phyloP scores from a whole-genome alignment of 2,329 filamentous ascomycete genomes.

The Cordyceps farinosa region DNA sequence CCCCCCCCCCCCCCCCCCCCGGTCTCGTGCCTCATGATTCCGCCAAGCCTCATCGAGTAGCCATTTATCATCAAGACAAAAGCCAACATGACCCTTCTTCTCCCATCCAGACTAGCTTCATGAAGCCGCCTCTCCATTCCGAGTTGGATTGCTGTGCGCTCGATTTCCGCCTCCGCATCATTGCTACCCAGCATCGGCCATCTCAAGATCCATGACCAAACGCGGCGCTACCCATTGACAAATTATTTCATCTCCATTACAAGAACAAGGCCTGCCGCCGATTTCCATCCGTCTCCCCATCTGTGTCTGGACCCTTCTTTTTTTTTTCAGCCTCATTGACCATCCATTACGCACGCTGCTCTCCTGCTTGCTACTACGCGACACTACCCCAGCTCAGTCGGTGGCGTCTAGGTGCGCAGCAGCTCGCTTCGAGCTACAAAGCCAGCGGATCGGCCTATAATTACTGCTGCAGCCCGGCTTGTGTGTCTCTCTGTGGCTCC shows the following conservation, averaged over 20 bases:
- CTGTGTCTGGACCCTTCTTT: background rate
- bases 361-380: background rate
- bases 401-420: background rate
- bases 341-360: background rate
- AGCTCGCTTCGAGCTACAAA: background rate
- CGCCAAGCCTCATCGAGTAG: background rate
- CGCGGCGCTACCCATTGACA: background rate
- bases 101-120: background rate
- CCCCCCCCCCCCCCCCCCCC: background rate
- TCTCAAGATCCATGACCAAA: conserved; percentile 4
- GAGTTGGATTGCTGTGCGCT: background rate
- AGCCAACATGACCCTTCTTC: conserved; percentile 4
- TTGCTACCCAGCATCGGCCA: background rate
- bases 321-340: background rate
- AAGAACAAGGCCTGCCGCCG: background rate
- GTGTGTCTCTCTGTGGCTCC: background rate
- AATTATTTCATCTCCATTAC: background rate
- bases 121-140: background rate
- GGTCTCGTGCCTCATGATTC: conserved; percentile 1
- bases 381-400: background rate
- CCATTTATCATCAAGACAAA: conserved; percentile 1
- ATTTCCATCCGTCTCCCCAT: background rate
- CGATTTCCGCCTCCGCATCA: background rate
- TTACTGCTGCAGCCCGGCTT: background rate
- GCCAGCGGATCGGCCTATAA: background rate